These are phyloP conservation scores for Lichtheimia hyalospora DNA, from an alignment of 371 early-diverging fungal genomes.

Conservation along the genomic window DNA sequence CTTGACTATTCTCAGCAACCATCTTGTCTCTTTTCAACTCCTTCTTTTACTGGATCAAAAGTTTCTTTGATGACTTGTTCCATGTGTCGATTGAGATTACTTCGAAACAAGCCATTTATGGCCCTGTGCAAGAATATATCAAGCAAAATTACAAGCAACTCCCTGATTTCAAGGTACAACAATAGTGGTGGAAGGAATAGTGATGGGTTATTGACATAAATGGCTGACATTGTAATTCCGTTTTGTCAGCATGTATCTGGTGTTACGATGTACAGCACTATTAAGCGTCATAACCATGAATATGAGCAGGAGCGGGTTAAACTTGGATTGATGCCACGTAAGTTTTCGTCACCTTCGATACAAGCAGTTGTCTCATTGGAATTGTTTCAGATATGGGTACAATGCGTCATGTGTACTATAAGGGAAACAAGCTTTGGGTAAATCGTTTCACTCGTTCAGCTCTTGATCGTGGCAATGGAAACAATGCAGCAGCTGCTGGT, in stretches of 20 bases:
- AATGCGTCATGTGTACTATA: slow-evolving; percentile 18
- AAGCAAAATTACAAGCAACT: no score
- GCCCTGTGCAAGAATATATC: slow-evolving; percentile 7
- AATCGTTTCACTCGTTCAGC: slow-evolving; percentile 19
- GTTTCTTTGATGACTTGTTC: background rate
- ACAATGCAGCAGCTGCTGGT: background rate
- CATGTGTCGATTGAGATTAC: slow-evolving; percentile 5
- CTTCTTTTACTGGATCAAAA: background rate
- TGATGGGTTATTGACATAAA: no score
- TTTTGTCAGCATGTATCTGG: slow-evolving; percentile 5
- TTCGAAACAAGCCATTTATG: background rate
- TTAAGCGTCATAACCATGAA: no score
- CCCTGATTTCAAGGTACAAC: no score
- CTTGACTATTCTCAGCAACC: slow-evolving; percentile 1
- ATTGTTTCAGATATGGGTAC: no score
- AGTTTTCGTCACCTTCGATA: slow-evolving; percentile 3
- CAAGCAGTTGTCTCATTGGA: no score
- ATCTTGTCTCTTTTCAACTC: background rate
- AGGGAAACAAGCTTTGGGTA: slow-evolving; percentile 29
- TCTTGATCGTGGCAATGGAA: background rate
- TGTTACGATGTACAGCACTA: background rate
- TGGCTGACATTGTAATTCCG: no score
- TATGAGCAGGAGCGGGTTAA: slow-evolving; percentile 9
- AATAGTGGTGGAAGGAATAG: no score
- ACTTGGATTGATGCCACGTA: slow-evolving; percentile 33